Evolutionary conservation across 208 protist species (phyloP).

Genomic region (Leishmania amazonensis): DNA sequence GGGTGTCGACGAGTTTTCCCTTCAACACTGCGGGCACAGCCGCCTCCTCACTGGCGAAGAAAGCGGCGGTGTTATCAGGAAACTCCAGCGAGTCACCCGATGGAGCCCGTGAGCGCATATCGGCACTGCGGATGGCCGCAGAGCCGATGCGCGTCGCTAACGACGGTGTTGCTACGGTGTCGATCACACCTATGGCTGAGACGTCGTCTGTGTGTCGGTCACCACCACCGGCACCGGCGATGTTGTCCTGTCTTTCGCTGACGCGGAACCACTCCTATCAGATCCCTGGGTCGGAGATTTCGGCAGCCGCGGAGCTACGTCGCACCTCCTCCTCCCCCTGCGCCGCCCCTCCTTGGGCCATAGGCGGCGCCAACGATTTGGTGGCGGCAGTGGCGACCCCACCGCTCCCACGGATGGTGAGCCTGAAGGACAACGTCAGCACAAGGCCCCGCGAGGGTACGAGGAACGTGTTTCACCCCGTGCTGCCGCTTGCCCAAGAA

Average conservation of each 20-base stretch:
- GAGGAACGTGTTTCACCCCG: neutral
- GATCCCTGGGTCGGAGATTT: neutral
- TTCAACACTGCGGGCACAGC: neutral
- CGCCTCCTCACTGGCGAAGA: neutral
- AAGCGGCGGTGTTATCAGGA: neutral
- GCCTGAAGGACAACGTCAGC: neutral
- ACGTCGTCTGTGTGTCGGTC: neutral
- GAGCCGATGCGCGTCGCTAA: neutral
- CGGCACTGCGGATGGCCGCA: neutral
- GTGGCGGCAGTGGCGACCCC: neutral
- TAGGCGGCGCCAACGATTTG: neutral
- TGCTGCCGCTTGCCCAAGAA: conserved; percentile 11
- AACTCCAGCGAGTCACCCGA: neutral
- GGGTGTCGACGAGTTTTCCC: neutral
- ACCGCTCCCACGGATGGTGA: neutral
- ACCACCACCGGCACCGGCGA: neutral
- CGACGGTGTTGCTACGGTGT: neutral
- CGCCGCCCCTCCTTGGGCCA: neutral
- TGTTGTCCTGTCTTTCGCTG: no score
- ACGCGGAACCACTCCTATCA: neutral
- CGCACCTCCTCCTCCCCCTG: neutral
- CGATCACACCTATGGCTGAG: neutral
- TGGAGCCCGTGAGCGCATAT: neutral
- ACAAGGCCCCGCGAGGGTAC: neutral
- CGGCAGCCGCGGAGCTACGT: neutral